Evolutionary conservation across 257 asterid genomes (phyloP).

Genomic region (Solanum pinnatisectum): DNA sequence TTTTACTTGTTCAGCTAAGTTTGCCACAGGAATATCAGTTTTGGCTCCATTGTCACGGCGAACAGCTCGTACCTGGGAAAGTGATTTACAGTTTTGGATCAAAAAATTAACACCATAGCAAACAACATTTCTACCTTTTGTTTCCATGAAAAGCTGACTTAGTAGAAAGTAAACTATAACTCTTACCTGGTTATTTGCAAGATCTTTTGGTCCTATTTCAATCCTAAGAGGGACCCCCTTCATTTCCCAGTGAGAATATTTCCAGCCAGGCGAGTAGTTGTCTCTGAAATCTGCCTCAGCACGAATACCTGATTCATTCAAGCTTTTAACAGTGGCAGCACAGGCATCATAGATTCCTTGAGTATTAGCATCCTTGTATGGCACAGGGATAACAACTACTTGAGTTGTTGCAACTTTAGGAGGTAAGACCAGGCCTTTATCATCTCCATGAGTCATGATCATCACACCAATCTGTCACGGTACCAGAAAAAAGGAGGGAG

Average conservation of each 20-base stretch:
- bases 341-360: slow-evolving; percentile 86
- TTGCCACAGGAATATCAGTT: slow-evolving; percentile 60
- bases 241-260: slow-evolving; percentile 98
- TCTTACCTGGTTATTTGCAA: slow-evolving; percentile 74
- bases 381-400: slow-evolving; percentile 86
- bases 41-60: slow-evolving; percentile 74
- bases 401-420: slow-evolving; percentile 90
- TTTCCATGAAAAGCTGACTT: background rate
- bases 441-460: slow-evolving; percentile 97
- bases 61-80: slow-evolving; percentile 73
- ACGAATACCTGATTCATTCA: slow-evolving; percentile 73
- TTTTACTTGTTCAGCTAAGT: slow-evolving; percentile 41
- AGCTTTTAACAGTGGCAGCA: slow-evolving; percentile 50
- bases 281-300: slow-evolving; percentile 89
- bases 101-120: background rate
- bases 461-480: slow-evolving; percentile 82
- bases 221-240: slow-evolving; percentile 97
- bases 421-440: slow-evolving; percentile 92
- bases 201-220: slow-evolving; percentile 96
- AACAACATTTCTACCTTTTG: background rate
- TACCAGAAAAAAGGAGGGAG: background rate
- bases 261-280: slow-evolving; percentile 98
- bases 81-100: background rate
- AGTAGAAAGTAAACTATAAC: background rate
- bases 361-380: slow-evolving; percentile 89